Evolutionary conservation across 257 asterid species (phyloP).

Genomic region (Gentiana straminea): DNA sequence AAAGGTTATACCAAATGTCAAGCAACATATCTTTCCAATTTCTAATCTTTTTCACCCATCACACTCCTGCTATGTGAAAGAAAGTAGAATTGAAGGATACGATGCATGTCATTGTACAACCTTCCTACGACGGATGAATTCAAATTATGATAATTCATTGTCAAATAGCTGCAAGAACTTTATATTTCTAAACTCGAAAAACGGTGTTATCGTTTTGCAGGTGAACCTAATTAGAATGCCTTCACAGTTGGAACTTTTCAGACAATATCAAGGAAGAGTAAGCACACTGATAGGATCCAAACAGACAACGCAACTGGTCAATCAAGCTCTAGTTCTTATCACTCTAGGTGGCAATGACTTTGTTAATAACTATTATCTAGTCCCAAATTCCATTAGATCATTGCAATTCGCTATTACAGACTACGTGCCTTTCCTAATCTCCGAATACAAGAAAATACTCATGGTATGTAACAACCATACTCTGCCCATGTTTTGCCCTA

Average conservation of each 20-base stretch:
- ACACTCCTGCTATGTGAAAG: no score
- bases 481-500: neutral
- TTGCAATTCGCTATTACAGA: constrained; percentile 49
- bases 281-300: constrained; percentile 37
- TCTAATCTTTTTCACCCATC: no score
- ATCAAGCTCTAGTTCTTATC: constrained; percentile 55
- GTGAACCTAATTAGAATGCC: constrained; percentile 56
- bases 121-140: no score
- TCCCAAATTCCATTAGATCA: constrained; percentile 59
- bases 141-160: no score
- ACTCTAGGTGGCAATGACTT: constrained; percentile 88
- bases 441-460: constrained; percentile 60
- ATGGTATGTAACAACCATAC: constrained; percentile 45
- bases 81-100: no score
- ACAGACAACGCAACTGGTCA: constrained; percentile 34
- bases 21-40: no score
- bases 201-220: constrained; percentile 20
- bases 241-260: constrained; percentile 52
- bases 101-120: no score
- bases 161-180: no score
- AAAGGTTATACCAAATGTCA: no score
- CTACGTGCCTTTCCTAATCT: constrained; percentile 48
- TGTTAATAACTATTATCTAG: constrained; percentile 70
- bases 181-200: no score
- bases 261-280: constrained; percentile 48